These are phyloP conservation scores for Ajuga reptans DNA, from an alignment of 305 asterid genomes.

Conservation along the genomic window DNA sequence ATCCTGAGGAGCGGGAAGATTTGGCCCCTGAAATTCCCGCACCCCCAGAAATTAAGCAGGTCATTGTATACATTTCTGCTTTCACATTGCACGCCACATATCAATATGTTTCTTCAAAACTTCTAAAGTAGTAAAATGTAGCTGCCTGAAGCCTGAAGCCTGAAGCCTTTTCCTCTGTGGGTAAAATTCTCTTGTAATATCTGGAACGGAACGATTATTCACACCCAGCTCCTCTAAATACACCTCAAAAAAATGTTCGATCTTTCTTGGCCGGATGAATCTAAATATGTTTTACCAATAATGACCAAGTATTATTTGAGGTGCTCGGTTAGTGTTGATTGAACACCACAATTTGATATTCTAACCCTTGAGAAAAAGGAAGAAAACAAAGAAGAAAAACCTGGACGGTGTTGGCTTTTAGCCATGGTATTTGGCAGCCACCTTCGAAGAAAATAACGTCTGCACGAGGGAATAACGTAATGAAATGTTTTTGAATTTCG, in stretches of 20 bases:
- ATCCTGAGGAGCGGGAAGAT: constrained; percentile 92
- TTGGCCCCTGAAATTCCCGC: constrained; percentile 96
- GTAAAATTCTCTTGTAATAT: not conserved
- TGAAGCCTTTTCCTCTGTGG: not conserved
- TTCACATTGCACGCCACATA: not conserved
- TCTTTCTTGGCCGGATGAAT: too few species aligned
- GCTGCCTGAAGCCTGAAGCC: not conserved
- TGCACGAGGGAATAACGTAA: not conserved
- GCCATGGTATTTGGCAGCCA: not conserved
- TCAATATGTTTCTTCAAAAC: not conserved
- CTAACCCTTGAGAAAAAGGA: not conserved
- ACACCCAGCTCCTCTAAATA: too few species aligned
- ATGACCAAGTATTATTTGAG: too few species aligned
- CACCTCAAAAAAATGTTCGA: too few species aligned
- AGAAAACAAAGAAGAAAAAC: not conserved
- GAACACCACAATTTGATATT: too few species aligned
- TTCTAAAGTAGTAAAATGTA: not conserved
- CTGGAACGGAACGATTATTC: not conserved
- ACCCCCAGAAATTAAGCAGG: constrained; percentile 99
- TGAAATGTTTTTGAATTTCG: not conserved
- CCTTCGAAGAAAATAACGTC: constrained; percentile 9
- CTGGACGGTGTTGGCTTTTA: not conserved
- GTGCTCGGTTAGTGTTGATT: too few species aligned
- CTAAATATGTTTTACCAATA: too few species aligned
- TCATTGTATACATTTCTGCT: constrained; percentile 13